Conservation (phyloP, 768 basidiomycete species). For the Naganishia kalamii region DNA sequence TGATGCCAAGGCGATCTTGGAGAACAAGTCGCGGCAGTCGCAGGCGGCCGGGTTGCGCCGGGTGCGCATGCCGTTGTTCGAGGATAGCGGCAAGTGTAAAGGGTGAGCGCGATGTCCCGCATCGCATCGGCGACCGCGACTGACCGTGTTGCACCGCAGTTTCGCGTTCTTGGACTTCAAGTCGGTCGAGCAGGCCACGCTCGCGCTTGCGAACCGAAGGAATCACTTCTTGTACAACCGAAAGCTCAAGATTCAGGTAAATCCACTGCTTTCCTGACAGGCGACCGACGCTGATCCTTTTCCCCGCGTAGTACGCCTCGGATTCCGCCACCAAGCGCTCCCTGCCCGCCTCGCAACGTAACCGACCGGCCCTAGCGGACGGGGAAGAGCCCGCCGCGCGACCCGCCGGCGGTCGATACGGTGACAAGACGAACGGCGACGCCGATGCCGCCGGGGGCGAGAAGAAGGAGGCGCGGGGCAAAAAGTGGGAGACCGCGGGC, state of each 20-base stretch:
- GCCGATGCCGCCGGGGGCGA: constrained; percentile 18
- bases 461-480: constrained; percentile 36
- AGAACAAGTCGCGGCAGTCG: constrained; percentile 21
- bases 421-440: constrained; percentile 10
- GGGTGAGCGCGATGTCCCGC: constrained; percentile 56
- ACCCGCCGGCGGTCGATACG: constrained; percentile 16
- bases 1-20: constrained; percentile 55
- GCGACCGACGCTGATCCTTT: background rate
- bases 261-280: background rate
- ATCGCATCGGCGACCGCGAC: background rate
- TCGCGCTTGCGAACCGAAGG: constrained; percentile 70
- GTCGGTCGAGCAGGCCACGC: constrained; percentile 68
- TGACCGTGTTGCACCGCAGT: constrained; percentile 49
- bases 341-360: constrained; percentile 25
- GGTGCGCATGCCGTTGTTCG: constrained; percentile 89
- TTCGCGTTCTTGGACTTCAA: constrained; percentile 93
- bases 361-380: background rate
- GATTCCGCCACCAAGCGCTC: constrained; percentile 42
- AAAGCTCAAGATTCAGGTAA: constrained; percentile 61
- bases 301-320: constrained; percentile 42
- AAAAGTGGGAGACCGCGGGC: constrained; percentile 46
- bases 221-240: constrained; percentile 74
- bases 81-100: constrained; percentile 91
- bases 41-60: constrained; percentile 52
- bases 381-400: constrained; percentile 17